Conservation (phyloP, 2,329 filamentous ascomycete genomes). For the Calonectria pseudoreteaudii region DNA sequence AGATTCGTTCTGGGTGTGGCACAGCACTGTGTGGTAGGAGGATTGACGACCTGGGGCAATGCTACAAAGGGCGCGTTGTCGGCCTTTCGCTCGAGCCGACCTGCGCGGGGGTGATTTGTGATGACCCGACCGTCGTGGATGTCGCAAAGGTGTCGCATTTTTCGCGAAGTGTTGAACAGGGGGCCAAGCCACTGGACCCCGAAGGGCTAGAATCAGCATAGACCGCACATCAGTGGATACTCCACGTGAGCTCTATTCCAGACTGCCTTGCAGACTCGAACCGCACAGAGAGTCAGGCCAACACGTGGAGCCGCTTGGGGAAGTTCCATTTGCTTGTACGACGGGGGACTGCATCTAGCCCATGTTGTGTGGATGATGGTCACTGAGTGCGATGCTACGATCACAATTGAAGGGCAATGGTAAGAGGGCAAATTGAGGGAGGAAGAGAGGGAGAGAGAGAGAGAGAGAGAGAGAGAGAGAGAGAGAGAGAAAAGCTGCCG, state of each 20-base stretch:
- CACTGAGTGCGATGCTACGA: slow-evolving; percentile 25
- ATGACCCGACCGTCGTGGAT: slow-evolving; percentile 31
- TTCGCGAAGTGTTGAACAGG: slow-evolving; percentile 37
- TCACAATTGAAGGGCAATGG: slow-evolving; percentile 12
- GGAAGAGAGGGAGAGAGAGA: too few species aligned
- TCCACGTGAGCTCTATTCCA: slow-evolving; percentile 44
- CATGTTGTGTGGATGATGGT: slow-evolving; percentile 16
- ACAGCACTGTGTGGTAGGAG: slow-evolving; percentile 34
- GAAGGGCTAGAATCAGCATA: slow-evolving; percentile 42
- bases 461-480: too few species aligned
- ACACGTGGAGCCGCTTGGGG: slow-evolving; percentile 44
- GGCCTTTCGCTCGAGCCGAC: slow-evolving; percentile 25
- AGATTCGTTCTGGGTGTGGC: slow-evolving; percentile 35
- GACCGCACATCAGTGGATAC: slow-evolving; percentile 46
- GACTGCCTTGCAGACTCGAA: slow-evolving; percentile 40
- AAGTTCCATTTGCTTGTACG: slow-evolving; percentile 41
- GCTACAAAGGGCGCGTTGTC: slow-evolving; percentile 24
- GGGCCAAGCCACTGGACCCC: slow-evolving; percentile 39
- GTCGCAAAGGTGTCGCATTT: slow-evolving; percentile 36
- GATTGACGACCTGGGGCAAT: slow-evolving; percentile 26
- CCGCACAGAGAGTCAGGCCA: slow-evolving; percentile 40
- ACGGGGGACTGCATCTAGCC: slow-evolving; percentile 30
- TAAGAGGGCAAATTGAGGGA: not conserved
- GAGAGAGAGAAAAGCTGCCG: slow-evolving; percentile 21
- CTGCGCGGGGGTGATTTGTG: slow-evolving; percentile 25